Evolutionary conservation across 768 basidiomycete genomes (phyloP), one percentile per base, ranked within the genome.

Genomic region (Podaxis sp.): DNA sequence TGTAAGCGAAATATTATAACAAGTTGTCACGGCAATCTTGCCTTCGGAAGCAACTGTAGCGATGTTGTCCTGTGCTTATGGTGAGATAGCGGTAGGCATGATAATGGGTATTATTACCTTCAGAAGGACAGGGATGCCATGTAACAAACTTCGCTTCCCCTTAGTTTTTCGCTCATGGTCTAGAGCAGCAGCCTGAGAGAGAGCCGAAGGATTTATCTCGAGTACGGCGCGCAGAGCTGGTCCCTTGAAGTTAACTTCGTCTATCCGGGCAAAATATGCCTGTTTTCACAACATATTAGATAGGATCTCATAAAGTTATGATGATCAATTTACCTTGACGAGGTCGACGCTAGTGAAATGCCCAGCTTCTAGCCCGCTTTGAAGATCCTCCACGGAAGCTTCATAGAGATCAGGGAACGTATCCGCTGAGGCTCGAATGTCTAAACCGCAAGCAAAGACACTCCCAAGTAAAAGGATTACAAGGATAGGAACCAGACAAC

Each of bases 191-290:
- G 88, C 88, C 65, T 82, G 77, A 13, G 58, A 67, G 9, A 88
- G 73, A 2, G 87, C 86, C 6, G 77, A 78, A 0, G 83, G 78
- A 52, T 85, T 90, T 0, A 75, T 73, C 61, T 89, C 88, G 13
- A 87, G 73, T 4, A 89, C 79, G 0, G 87, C 87, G 9, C 80
- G 83, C 8, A 90, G 72, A 49, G 72, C 72, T 11, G 86, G 82
- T 1, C 87, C 87, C 61, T 84, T 75, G 17, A 82, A 67, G 67
- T 89, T 89, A n/a, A 90, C 88, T 68, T 89, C 84, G 3, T 87
- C 84, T 26, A 89, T 88, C 2, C 88, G 79, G 11, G 83, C 82
- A 65, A 89, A 77, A 69, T 89, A 89, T 2, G 86, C 85, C 87
- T 89, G 19, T 19, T 9, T n/a, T 59, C 9, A 30, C 8, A 13